phyloP scores from a whole-genome alignment of 1,139 yeast species.

The Magnusiomyces fungicola region DNA sequence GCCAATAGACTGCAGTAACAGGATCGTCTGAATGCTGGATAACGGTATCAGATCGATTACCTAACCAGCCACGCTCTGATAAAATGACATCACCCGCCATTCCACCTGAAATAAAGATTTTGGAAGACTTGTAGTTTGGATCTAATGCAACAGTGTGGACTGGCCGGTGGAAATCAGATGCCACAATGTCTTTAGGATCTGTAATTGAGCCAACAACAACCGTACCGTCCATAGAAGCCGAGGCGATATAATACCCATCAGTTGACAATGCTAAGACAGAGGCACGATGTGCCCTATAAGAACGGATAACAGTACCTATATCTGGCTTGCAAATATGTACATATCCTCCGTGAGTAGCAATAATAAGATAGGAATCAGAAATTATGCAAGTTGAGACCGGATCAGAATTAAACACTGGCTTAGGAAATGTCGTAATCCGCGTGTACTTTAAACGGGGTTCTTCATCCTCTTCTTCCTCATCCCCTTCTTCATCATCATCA shows the following conservation, averaged over 20 bases:
- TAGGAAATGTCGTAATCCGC: slow-evolving; percentile 57
- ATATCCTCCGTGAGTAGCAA: slow-evolving; percentile 88
- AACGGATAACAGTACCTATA: slow-evolving; percentile 47
- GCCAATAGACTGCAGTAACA: slow-evolving; percentile 55
- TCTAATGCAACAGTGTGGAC: slow-evolving; percentile 81
- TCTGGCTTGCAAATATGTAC: slow-evolving; percentile 59
- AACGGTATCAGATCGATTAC: slow-evolving; percentile 61
- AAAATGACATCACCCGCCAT: slow-evolving; percentile 76
- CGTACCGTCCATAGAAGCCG: slow-evolving; percentile 92
- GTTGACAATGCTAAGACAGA: slow-evolving; percentile 62
- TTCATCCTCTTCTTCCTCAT: slow-evolving; percentile 45
- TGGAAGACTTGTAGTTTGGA: slow-evolving; percentile 51
- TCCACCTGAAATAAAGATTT: slow-evolving; percentile 79
- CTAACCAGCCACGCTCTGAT: slow-evolving; percentile 81
- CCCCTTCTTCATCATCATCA: slow-evolving; percentile 28
- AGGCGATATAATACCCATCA: slow-evolving; percentile 69
- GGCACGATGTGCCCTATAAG: slow-evolving; percentile 80
- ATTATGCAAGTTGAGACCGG: slow-evolving; percentile 66
- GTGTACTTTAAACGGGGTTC: slow-evolving; percentile 76
- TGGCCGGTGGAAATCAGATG: slow-evolving; percentile 81
- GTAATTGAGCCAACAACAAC: slow-evolving; percentile 68
- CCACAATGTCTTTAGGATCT: slow-evolving; percentile 58
- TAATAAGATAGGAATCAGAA: slow-evolving; percentile 53
- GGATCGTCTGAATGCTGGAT: slow-evolving; percentile 63
- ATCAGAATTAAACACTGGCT: slow-evolving; percentile 61